Conservation (phyloP, 1,139 yeast species). For the Geotrichum carabidarum region DNA sequence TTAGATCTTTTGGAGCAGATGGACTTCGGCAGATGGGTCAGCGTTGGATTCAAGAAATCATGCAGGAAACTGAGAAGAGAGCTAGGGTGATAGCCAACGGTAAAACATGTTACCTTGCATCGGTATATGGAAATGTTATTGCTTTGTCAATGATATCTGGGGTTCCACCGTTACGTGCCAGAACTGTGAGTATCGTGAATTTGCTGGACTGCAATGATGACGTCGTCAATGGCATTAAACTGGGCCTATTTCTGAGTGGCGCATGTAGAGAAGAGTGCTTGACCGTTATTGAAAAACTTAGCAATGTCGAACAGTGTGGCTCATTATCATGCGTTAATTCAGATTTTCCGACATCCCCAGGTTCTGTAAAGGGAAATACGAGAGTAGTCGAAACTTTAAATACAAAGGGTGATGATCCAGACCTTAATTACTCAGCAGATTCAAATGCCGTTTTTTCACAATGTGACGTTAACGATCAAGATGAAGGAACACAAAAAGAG, state of each 20-base stretch:
- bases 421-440: not conserved
- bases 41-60: not conserved
- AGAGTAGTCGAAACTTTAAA: not conserved
- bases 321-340: not conserved
- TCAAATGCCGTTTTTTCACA: not conserved
- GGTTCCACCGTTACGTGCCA: not conserved
- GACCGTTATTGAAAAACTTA: not conserved
- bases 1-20: not conserved
- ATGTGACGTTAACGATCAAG: not conserved
- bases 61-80: not conserved
- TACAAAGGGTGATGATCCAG: not conserved
- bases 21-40: not conserved
- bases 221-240: slow-evolving; percentile 9
- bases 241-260: slow-evolving; percentile 12
- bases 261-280: slow-evolving; percentile 10
- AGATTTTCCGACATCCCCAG: not conserved
- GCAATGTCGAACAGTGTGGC: not conserved
- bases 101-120: slow-evolving; percentile 3
- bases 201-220: slow-evolving; percentile 4
- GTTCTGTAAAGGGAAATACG: not conserved
- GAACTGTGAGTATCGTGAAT: slow-evolving; percentile 1
- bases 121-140: slow-evolving; percentile 7
- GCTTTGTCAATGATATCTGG: slow-evolving; percentile 3
- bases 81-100: not conserved
- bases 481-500: not conserved